These are phyloP conservation scores for Flaveria brownii DNA, from an alignment of 129 eudicot species.

Conservation along the genomic window DNA sequence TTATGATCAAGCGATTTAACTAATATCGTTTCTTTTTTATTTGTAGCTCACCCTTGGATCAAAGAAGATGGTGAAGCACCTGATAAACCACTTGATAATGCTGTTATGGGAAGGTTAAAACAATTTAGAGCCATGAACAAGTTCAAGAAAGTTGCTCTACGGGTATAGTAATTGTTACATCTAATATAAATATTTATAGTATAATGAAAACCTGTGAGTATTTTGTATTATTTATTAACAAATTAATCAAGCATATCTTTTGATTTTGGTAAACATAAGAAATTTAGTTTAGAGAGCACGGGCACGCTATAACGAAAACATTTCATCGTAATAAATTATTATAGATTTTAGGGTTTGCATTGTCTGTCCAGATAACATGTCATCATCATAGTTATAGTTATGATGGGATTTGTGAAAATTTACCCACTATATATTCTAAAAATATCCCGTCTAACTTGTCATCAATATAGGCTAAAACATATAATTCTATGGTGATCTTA, in stretches of 20 bases:
- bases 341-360: no score
- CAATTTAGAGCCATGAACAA: slow-evolving; percentile 89
- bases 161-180: slow-evolving; percentile 41
- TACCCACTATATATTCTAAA: no score
- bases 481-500: no score
- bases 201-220: neutral
- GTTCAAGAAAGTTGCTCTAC: slow-evolving; percentile 80
- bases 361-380: no score
- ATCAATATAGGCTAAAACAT: no score
- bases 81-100: slow-evolving; percentile 83
- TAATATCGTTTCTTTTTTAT: neutral
- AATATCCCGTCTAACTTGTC: no score
- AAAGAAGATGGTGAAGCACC: slow-evolving; percentile 96
- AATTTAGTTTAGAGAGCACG: no score
- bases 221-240: neutral
- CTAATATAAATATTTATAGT: neutral
- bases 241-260: neutral
- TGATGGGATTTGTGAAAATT: no score
- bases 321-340: no score
- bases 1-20: neutral
- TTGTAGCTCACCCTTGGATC: slow-evolving; percentile 80
- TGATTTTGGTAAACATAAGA: no score
- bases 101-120: slow-evolving; percentile 74
- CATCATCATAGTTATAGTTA: no score
- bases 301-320: no score